phyloP scores from a whole-genome alignment of 148 eudicot species.

The Arctostaphylos glauca region DNA sequence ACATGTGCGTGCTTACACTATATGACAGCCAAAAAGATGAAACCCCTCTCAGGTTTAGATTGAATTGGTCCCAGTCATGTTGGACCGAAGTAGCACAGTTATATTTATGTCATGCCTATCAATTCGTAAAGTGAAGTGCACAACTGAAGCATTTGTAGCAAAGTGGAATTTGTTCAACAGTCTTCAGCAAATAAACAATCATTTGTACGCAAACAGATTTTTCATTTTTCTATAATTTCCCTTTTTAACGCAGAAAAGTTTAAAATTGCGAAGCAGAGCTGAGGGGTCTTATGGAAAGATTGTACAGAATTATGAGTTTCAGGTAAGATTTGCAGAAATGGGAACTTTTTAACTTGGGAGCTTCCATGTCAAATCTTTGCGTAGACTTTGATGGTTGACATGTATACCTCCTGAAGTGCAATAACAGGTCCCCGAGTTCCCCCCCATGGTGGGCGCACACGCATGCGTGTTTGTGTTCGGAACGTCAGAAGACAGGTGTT shows the following conservation, averaged over 20 bases:
- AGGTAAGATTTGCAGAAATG: not conserved
- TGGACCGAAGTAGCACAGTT: not conserved
- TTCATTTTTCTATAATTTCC: not conserved
- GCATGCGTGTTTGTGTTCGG: not conserved
- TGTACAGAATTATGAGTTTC: not conserved
- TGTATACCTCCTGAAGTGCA: not conserved
- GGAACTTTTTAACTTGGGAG: not conserved
- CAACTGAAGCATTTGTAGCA: not conserved
- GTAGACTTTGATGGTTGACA: not conserved
- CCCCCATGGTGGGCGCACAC: too few species aligned
- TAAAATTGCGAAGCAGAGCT: not conserved
- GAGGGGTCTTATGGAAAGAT: not conserved
- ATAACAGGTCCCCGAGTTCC: not conserved
- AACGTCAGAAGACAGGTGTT: not conserved
- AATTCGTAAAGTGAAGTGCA: not conserved
- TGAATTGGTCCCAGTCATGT: not conserved
- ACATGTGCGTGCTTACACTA: not conserved
- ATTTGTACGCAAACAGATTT: not conserved
- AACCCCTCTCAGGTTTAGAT: not conserved
- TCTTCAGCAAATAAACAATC: not conserved
- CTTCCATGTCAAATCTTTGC: not conserved
- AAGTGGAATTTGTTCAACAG: not conserved
- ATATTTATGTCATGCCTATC: not conserved
- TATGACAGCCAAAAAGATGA: not conserved
- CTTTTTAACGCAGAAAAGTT: not conserved